Evolutionary conservation across 2,329 filamentous ascomycete genomes (phyloP).

Genomic region (Ceratocystis papillata): DNA sequence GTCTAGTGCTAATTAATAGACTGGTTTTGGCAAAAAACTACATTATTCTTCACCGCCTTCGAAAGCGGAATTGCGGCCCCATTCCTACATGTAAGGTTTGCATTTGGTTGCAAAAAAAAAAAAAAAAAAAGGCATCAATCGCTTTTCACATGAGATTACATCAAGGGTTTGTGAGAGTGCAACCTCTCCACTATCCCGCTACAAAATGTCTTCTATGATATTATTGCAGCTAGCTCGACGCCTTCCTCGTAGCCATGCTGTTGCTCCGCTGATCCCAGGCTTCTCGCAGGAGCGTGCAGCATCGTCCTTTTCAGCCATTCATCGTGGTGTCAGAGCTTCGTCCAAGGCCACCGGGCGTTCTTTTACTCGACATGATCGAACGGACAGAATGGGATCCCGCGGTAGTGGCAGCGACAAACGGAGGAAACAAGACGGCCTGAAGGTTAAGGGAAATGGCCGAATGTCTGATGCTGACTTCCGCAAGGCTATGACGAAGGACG

Average conservation of each 20-base stretch:
- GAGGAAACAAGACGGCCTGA: background rate
- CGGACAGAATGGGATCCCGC: background rate
- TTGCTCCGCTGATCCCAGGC: background rate
- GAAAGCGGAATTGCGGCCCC: too few species aligned
- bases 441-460: background rate
- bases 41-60: conserved; percentile 19
- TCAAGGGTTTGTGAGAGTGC: background rate
- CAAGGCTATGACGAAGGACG: conserved; percentile 30
- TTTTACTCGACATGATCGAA: conserved; percentile 7
- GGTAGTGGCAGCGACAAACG: background rate
- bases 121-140: background rate
- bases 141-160: background rate
- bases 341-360: conserved; percentile 6
- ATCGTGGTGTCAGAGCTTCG: conserved; percentile 42
- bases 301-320: conserved; percentile 52
- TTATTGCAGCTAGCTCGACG: conserved; percentile 6
- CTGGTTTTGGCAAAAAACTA: background rate
- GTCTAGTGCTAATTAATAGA: background rate
- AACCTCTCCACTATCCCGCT: background rate
- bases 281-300: conserved; percentile 15
- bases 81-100: background rate
- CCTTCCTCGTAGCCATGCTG: background rate
- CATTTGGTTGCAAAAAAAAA: background rate
- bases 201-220: conserved; percentile 12
- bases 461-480: conserved; percentile 23